Evolutionary conservation across 2,329 filamentous ascomycete genomes (phyloP).

Genomic region (Cryoendolithus antarcticus): DNA sequence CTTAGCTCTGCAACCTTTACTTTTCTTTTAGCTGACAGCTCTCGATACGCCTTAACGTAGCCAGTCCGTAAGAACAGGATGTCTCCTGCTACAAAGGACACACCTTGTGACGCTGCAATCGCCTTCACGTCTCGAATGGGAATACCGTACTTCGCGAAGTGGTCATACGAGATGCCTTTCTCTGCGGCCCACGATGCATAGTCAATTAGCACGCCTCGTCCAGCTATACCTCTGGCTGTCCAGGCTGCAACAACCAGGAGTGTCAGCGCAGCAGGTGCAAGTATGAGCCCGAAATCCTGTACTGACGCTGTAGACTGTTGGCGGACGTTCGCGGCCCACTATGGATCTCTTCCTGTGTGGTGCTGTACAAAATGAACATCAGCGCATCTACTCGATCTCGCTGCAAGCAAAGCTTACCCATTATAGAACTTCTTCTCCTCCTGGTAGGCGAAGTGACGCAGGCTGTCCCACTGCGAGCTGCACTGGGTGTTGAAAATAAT

Average conservation of each 20-base stretch:
- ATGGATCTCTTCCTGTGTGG: constrained; percentile 1
- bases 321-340: neutral
- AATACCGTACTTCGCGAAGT: neutral
- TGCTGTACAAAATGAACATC: neutral
- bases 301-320: constrained; percentile 1
- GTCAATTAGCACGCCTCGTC: constrained; percentile 1
- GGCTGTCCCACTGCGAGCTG: constrained; percentile 1
- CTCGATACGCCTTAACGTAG: neutral
- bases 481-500: constrained; percentile 1
- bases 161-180: neutral
- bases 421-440: constrained; percentile 16
- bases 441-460: constrained; percentile 31
- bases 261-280: too few species aligned
- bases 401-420: neutral
- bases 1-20: neutral
- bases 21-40: neutral
- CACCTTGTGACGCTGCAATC: neutral
- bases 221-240: neutral
- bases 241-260: too few species aligned
- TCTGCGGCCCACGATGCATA: neutral
- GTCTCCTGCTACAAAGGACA: neutral
- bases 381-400: neutral
- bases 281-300: too few species aligned
- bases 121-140: neutral
- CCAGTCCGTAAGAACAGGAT: constrained; percentile 1